Evolutionary conservation across 75 land plant species (phyloP), one percentile per base, ranked within the genome.

Genomic region (Picea glauca): DNA sequence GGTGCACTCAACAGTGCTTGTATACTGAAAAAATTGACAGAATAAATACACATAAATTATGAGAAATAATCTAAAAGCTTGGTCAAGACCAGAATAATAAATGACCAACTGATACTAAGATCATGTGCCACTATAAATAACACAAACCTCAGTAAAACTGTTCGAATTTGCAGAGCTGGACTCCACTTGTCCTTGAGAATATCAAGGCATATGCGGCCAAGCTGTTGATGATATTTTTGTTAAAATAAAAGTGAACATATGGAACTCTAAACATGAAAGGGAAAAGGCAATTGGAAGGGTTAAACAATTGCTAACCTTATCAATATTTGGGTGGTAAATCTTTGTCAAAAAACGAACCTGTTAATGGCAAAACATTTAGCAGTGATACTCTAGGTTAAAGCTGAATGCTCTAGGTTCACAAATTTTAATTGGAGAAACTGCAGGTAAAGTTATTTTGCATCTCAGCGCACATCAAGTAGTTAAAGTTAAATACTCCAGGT

Each of bases 181-280:
- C 98, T 95, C 96, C 98, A 95, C 74, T 95, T 95, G 72, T 95
- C 98, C 79, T 95, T 95, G n/a, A 95, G 87, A 81, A 95, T 95
- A 85, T 95, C 98, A 60, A 95, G 93, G 85, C 98, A 95, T 77
- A 95, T 95, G 38, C 98, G 85, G 60, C 98, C 98, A 74, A 95
- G 94, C 98, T 95, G 88, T 62, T 78, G 32, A 14, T 2, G 21
- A 70, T 23, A 70, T 7, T 70, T 70, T 43, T n/a, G 26, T 43
- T 21, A 64, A 17, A 7, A 20, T 20, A 5, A 12, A 70, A n/a
- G 9, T 0, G 8, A 1, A 43, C 14, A 20, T n/a, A 3, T 68
- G 17, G 11, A 50, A 43, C 9, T 0, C 9, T 70, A 43, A 70
- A 17, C 70, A 15, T 5, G 70, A 66, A 70, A 43, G 11, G 1